A percentile compares a stretch with the other conserved stretches of the same genome.
Evolutionary conservation across 345 rosid genomes (phyloP).

Genomic region (Salix suchowensis): DNA sequence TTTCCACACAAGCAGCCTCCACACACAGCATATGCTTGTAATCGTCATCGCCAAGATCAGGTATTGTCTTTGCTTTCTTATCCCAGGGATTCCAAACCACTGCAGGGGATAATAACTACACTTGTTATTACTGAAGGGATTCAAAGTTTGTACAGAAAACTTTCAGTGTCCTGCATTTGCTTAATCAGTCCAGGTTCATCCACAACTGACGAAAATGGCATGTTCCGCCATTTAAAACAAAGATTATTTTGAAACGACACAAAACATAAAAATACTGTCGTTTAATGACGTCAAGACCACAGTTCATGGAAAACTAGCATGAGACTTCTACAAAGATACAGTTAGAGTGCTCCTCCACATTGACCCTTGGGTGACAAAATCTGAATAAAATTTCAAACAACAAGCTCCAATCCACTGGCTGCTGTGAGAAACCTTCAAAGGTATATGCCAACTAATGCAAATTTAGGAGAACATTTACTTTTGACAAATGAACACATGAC

Average conservation of each 20-base stretch:
- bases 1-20: slow-evolving; percentile 82
- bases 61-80: slow-evolving; percentile 75
- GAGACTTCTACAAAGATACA: not conserved
- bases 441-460: not conserved
- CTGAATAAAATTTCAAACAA: not conserved
- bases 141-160: not conserved
- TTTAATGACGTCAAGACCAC: not conserved
- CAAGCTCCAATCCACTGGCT: not conserved
- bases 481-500: not conserved
- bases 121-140: not conserved
- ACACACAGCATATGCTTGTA: slow-evolving; percentile 73
- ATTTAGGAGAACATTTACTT: not conserved
- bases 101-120: slow-evolving; percentile 16
- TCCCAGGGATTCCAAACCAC: slow-evolving; percentile 99
- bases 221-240: not conserved
- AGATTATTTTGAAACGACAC: not conserved
- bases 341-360: not conserved
- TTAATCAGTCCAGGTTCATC: not conserved
- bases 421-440: not conserved
- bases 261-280: not conserved
- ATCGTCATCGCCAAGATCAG: slow-evolving; percentile 65
- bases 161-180: not conserved
- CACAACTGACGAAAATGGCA: not conserved
- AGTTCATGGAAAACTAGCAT: not conserved
- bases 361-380: not conserved